These are phyloP conservation scores for Yamadazyma trypodendri DNA, from an alignment of 1,139 yeast genomes.

Conservation along the genomic window DNA sequence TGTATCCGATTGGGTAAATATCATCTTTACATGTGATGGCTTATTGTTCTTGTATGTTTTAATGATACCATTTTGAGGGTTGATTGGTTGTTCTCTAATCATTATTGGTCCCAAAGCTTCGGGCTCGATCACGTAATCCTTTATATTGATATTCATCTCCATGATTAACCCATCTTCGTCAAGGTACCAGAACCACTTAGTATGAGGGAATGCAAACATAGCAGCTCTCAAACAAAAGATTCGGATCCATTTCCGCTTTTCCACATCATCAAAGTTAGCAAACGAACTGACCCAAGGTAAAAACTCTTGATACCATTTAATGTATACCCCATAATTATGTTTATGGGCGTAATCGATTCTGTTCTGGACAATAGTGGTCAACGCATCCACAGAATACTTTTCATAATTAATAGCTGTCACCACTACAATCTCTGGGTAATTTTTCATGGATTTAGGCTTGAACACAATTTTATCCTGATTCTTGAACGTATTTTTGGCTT, in stretches of 20 bases:
- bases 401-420: conserved; percentile 84
- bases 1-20: conserved; percentile 63
- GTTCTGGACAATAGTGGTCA: conserved; percentile 71
- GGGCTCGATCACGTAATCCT: conserved; percentile 56
- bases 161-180: conserved; percentile 74
- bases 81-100: conserved; percentile 65
- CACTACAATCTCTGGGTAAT: conserved; percentile 65
- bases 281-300: conserved; percentile 53
- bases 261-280: conserved; percentile 31
- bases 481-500: conserved; percentile 57
- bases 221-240: conserved; percentile 70
- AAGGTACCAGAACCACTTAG: conserved; percentile 82
- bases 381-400: conserved; percentile 56
- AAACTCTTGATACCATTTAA: conserved; percentile 83
- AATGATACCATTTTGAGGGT: conserved; percentile 66
- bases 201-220: conserved; percentile 79
- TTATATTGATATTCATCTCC: conserved; percentile 59
- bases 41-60: conserved; percentile 65
- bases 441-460: conserved; percentile 37
- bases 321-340: conserved; percentile 74
- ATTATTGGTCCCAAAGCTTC: conserved; percentile 57
- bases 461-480: conserved; percentile 65
- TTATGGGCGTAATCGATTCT: conserved; percentile 77
- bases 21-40: conserved; percentile 52
- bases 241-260: conserved; percentile 57